Evolutionary conservation across 1,284 basidiomycete species (phyloP).

Genomic region (Trametes pubescens): DNA sequence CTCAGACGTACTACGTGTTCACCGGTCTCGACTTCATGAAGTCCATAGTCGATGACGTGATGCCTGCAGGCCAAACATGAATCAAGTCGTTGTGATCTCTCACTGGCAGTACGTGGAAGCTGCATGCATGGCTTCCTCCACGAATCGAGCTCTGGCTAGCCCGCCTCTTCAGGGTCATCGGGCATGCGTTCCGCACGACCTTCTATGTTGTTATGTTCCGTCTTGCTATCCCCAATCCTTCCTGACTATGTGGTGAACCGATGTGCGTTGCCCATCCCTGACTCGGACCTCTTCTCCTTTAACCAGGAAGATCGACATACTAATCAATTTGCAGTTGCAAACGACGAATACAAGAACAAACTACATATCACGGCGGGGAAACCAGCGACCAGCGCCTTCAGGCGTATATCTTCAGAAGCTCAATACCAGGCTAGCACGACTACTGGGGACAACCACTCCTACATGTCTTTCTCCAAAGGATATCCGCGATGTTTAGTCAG

Average conservation of each 20-base stretch:
- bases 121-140: constrained; percentile 18
- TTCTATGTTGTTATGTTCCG: constrained; percentile 5
- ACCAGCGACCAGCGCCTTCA: too few species aligned
- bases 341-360: too few species aligned
- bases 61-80: constrained; percentile 29
- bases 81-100: constrained; percentile 20
- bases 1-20: not conserved
- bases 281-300: too few species aligned
- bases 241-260: not conserved
- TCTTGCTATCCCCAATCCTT: constrained; percentile 7
- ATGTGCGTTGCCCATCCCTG: too few species aligned
- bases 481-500: too few species aligned
- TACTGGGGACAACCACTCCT: too few species aligned
- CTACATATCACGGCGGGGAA: too few species aligned
- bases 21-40: constrained; percentile 24
- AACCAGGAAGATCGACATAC: too few species aligned
- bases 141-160: not conserved
- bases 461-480: too few species aligned
- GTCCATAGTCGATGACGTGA: constrained; percentile 28
- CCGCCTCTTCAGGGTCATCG: not conserved
- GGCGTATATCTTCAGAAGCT: too few species aligned
- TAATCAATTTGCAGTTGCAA: too few species aligned
- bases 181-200: not conserved
- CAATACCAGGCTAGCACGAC: too few species aligned
- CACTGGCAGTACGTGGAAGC: constrained; percentile 4